Percentiles rank a stretch among this genome's conserved stretches.
These are phyloP conservation scores for Penicillium sp. DNA, from an alignment of 2,329 filamentous ascomycete genomes.

Conservation along the genomic window DNA sequence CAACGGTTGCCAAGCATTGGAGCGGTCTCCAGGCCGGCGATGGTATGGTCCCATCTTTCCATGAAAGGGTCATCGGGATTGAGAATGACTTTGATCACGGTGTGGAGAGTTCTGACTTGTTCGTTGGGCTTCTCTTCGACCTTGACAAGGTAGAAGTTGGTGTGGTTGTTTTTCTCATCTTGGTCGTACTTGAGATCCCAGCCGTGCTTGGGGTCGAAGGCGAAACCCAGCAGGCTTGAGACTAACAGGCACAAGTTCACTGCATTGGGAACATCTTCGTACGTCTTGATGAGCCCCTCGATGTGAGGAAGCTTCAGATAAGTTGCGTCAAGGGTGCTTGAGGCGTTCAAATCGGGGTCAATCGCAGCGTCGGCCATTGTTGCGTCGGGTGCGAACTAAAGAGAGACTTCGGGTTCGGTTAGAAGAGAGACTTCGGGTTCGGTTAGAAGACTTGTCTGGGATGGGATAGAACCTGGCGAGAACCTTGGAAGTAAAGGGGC, in stretches of 20 bases:
- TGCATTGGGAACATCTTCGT: not conserved
- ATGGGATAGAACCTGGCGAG: too few species aligned
- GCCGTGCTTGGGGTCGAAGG: not conserved
- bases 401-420: too few species aligned
- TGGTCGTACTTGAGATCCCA: conserved; percentile 1
- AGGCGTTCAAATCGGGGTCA: not conserved
- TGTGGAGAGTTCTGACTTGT: not conserved
- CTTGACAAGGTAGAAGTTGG: not conserved
- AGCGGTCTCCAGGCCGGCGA: not conserved
- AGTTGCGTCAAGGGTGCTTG: not conserved
- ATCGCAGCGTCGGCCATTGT: not conserved
- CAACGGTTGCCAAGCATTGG: not conserved
- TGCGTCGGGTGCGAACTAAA: not conserved
- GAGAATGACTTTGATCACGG: not conserved
- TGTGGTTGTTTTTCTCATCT: not conserved
- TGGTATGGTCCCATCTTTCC: not conserved
- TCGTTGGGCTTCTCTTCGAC: not conserved
- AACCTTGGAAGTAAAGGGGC: not conserved
- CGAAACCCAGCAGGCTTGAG: not conserved
- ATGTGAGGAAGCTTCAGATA: not conserved
- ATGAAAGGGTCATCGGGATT: not conserved
- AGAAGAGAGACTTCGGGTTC: too few species aligned
- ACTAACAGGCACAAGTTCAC: not conserved
- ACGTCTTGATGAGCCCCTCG: not conserved
- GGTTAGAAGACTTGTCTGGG: too few species aligned